Base-by-base conservation (phyloP, 2,329 filamentous ascomycete genomes). In the Aplosporella prunicola region DNA sequence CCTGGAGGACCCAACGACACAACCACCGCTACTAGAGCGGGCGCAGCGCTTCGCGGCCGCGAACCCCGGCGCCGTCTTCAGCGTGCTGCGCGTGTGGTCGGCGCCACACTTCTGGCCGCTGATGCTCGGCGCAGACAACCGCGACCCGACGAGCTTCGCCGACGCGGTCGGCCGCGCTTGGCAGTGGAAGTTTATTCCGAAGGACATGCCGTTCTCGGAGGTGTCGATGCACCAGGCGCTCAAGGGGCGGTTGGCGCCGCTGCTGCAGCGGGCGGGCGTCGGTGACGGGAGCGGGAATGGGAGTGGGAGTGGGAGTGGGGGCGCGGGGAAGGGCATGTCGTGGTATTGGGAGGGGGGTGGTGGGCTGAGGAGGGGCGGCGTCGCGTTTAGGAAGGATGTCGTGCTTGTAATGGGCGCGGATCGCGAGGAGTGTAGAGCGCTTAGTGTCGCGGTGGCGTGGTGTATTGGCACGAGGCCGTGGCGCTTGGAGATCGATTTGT, bases 401-500 rank as follows among this genome's bases (percentile, higher is more conserved):
- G 49, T 67, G 6, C 41, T 71, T 3, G 61, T 72, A 2, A 68
- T 72, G 62, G 67, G 58, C 0, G 45, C 51, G 26, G 56, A 66
- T 42, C 52, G 60, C 46, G 47, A 52, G n/a, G 64, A 69, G 20
- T 45, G 64, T 43, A 48, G 60, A 40, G 52, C 52, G 39, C 51
- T 64, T 41, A 58, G 52, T 3, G 58, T 55, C 13, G 63, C 57
- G 1, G 60, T 60, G 0, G 61, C 61, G 14, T 71, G 63, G 53
- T 57, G 57, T n/a, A 48, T 71, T 13, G 64, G 68, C 52, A 69
- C 61, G 6, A 58, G 59, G 46, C 66, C 67, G 10, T 71, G 67
- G 67, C 53, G 63, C 38, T 45, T 63, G 41, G 69, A 72, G 57
- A 53, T 71, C 26, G 67, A 72, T 51, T 57, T 69, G 29, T 69